Percentiles rank a stretch among this genome's conserved stretches.
phyloP scores from a whole-genome alignment of 306 rosid species.

The Bauhinia variegata region DNA sequence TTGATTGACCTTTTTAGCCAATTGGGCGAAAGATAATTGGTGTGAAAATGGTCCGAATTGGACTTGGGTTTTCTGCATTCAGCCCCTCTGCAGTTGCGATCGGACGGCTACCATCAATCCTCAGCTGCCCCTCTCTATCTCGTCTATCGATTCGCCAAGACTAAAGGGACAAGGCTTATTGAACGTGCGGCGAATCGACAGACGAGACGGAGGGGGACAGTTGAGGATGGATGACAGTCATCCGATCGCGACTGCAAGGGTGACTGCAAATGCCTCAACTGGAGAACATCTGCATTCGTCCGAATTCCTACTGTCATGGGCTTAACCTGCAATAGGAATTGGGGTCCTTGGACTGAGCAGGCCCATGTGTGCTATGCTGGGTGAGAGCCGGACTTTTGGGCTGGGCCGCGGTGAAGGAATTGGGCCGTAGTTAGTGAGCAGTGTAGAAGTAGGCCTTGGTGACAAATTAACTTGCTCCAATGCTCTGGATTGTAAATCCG shows the following conservation, averaged over 20 bases:
- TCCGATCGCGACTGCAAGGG: too few relatives aligned
- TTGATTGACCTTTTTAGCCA: slow-evolving; percentile 2
- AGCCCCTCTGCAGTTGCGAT: too few relatives aligned
- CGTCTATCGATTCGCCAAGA: too few relatives aligned
- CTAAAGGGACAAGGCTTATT: too few relatives aligned
- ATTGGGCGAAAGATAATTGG: background rate
- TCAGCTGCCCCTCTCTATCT: too few relatives aligned
- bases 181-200: too few relatives aligned
- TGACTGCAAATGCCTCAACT: too few relatives aligned
- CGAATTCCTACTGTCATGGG: background rate
- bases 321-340: slow-evolving; percentile 43
- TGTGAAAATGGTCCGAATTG: background rate
- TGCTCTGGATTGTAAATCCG: slow-evolving; percentile 69
- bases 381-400: slow-evolving; percentile 82
- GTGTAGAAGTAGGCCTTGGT: slow-evolving; percentile 53
- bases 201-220: too few relatives aligned
- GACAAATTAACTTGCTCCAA: slow-evolving; percentile 83
- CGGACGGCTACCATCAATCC: too few relatives aligned
- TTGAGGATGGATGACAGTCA: too few relatives aligned
- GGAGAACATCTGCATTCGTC: too few relatives aligned
- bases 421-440: slow-evolving; percentile 57
- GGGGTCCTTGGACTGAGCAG: slow-evolving; percentile 77
- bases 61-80: too few relatives aligned
- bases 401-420: slow-evolving; percentile 96
- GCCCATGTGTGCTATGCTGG: slow-evolving; percentile 72